Conservation (phyloP, 2,329 filamentous ascomycete species). For the Aspergillus sp. region DNA sequence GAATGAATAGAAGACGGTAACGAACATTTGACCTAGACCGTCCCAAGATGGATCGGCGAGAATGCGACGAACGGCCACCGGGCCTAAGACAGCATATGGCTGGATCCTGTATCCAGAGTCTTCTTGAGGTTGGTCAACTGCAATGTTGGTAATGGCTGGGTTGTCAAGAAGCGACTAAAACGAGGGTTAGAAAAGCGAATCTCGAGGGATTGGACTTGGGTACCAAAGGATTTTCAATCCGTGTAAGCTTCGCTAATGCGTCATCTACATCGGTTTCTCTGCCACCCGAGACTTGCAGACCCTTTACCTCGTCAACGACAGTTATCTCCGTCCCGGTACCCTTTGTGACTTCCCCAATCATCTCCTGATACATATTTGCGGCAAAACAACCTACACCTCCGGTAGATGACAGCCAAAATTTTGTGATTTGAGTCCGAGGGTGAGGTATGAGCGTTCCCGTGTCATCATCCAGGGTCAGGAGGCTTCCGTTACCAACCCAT, state of each 20-base stretch:
- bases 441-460: constrained; percentile 15
- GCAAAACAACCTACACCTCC: constrained; percentile 26
- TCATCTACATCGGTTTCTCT: constrained; percentile 25
- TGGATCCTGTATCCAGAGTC: constrained; percentile 17
- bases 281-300: constrained; percentile 27
- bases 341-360: constrained; percentile 23
- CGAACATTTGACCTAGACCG: constrained; percentile 24
- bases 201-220: constrained; percentile 3
- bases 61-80: constrained; percentile 20
- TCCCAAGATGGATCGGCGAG: constrained; percentile 20
- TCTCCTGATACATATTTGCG: constrained; percentile 13
- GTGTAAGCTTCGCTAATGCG: constrained; percentile 27
- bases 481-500: constrained; percentile 1
- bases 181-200: not conserved
- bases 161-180: constrained; percentile 20
- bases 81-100: constrained; percentile 21
- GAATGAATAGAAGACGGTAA: constrained; percentile 20
- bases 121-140: constrained; percentile 9
- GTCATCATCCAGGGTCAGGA: constrained; percentile 18
- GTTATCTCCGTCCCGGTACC: constrained; percentile 29
- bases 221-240: constrained; percentile 30
- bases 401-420: constrained; percentile 24
- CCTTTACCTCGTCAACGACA: constrained; percentile 20
- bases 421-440: constrained; percentile 13
- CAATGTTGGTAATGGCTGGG: constrained; percentile 21